A percentile compares a stretch with the other conserved stretches of the same genome.
phyloP scores from a whole-genome alignment of 2,329 filamentous ascomycete species.

The Fusarium anthophilum region DNA sequence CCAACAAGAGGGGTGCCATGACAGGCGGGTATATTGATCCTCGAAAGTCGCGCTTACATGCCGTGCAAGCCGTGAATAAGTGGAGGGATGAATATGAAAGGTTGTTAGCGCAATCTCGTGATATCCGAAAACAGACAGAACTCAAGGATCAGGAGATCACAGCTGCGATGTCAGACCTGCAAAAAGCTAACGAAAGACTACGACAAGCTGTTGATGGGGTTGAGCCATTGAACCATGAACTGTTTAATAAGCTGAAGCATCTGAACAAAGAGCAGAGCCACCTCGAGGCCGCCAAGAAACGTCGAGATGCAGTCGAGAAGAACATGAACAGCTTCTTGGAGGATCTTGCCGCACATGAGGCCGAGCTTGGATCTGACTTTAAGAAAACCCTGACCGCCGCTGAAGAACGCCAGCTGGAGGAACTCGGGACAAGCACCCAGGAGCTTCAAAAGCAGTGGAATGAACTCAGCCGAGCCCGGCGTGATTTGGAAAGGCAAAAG shows the following conservation, averaged over 20 bases:
- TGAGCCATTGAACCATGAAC: slow-evolving; percentile 79
- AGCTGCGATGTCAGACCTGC: slow-evolving; percentile 80
- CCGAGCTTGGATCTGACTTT: slow-evolving; percentile 86
- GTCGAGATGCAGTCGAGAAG: slow-evolving; percentile 74
- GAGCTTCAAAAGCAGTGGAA: slow-evolving; percentile 81
- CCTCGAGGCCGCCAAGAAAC: slow-evolving; percentile 73
- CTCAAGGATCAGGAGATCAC: slow-evolving; percentile 90
- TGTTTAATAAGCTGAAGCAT: slow-evolving; percentile 78
- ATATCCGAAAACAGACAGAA: slow-evolving; percentile 77
- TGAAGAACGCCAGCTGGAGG: slow-evolving; percentile 85
- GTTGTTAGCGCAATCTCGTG: slow-evolving; percentile 68
- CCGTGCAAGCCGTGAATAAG: slow-evolving; percentile 77
- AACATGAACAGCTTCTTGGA: slow-evolving; percentile 81
- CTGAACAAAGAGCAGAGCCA: slow-evolving; percentile 78
- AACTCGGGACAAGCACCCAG: slow-evolving; percentile 74
- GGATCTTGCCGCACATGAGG: slow-evolving; percentile 78
- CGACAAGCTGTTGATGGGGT: slow-evolving; percentile 84
- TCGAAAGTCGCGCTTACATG: slow-evolving; percentile 85
- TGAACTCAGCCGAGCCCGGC: slow-evolving; percentile 75
- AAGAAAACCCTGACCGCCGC: slow-evolving; percentile 85
- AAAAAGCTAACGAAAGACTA: slow-evolving; percentile 82
- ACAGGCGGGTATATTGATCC: slow-evolving; percentile 95
- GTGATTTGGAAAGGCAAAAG: slow-evolving; percentile 83
- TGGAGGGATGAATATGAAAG: slow-evolving; percentile 80
- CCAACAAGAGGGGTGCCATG: slow-evolving; percentile 93